phyloP scores from a whole-genome alignment of 257 asterid genomes.

The Verbena officinalis region DNA sequence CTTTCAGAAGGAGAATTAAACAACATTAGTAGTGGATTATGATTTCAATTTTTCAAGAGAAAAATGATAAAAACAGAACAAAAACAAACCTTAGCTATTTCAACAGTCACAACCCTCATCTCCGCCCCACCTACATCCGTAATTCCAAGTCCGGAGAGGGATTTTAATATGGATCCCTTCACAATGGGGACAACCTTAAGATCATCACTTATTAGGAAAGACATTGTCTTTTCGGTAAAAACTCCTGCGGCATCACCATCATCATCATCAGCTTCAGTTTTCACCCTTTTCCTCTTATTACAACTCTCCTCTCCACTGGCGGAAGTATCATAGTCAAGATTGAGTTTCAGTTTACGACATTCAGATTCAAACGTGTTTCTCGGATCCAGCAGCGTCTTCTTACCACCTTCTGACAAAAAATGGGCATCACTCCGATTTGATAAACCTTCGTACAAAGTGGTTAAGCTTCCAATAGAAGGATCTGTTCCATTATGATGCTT shows the following conservation, averaged over 20 bases:
- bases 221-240: not conserved
- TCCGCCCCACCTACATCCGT: conserved; percentile 11
- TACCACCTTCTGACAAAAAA: not conserved
- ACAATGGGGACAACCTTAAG: conserved; percentile 16
- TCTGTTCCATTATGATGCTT: conserved; percentile 1
- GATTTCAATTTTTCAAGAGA: too few relatives aligned
- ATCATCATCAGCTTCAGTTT: not conserved
- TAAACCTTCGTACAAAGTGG: conserved; percentile 16
- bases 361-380: not conserved
- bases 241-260: not conserved
- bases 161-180: not conserved
- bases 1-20: too few relatives aligned
- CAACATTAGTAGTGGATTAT: too few relatives aligned
- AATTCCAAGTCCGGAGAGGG: conserved; percentile 14
- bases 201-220: conserved; percentile 28
- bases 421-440: not conserved
- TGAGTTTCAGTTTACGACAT: conserved; percentile 1
- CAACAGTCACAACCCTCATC: not conserved
- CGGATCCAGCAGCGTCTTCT: conserved; percentile 27
- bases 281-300: not conserved
- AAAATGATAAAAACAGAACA: too few relatives aligned
- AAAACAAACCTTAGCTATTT: conserved; percentile 11
- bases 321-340: not conserved
- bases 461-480: not conserved
- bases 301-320: not conserved